These are phyloP conservation scores for Capsicum baccatum DNA, from an alignment of 257 asterid species.

Conservation along the genomic window DNA sequence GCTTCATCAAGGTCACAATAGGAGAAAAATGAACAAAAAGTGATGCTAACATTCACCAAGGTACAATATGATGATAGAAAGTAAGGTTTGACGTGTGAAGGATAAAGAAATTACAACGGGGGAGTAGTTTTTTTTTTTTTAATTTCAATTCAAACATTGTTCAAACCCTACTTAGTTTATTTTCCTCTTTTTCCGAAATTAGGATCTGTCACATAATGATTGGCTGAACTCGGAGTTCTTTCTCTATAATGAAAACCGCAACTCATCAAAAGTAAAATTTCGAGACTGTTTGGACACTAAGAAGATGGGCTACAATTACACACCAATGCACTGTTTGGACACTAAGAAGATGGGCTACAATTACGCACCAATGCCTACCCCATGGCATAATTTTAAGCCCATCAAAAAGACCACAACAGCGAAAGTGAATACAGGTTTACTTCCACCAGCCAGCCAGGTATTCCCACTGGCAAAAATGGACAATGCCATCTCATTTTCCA, in stretches of 20 bases:
- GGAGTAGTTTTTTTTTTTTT: no score
- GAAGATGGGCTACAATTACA: slow-evolving; percentile 49
- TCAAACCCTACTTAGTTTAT: no score
- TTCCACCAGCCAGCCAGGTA: slow-evolving; percentile 23
- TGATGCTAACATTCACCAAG: slow-evolving; percentile 36
- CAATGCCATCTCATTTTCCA: slow-evolving; percentile 32
- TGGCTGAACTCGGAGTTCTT: slow-evolving; percentile 52
- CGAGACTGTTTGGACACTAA: slow-evolving; percentile 39
- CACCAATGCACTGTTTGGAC: slow-evolving; percentile 41
- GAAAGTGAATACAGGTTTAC: slow-evolving; percentile 27
- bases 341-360: slow-evolving; percentile 42
- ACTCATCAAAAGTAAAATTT: slow-evolving; percentile 51
- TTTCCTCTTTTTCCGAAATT: no score
- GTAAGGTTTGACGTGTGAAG: slow-evolving; percentile 53
- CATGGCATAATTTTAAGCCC: slow-evolving; percentile 56
- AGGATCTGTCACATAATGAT: slow-evolving; percentile 41
- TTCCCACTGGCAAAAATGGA: slow-evolving; percentile 41
- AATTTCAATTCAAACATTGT: no score
- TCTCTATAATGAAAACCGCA: slow-evolving; percentile 57
- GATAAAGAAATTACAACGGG: no score
- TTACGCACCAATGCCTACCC: background rate
- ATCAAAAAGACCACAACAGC: slow-evolving; percentile 26
- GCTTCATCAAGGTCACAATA: slow-evolving; percentile 3
- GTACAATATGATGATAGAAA: slow-evolving; percentile 39
- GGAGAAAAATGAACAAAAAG: slow-evolving; percentile 48